Evolutionary conservation across 768 basidiomycete species (phyloP), one percentile per base, ranked within the genome.

Genomic region (Mycena polygramma): DNA sequence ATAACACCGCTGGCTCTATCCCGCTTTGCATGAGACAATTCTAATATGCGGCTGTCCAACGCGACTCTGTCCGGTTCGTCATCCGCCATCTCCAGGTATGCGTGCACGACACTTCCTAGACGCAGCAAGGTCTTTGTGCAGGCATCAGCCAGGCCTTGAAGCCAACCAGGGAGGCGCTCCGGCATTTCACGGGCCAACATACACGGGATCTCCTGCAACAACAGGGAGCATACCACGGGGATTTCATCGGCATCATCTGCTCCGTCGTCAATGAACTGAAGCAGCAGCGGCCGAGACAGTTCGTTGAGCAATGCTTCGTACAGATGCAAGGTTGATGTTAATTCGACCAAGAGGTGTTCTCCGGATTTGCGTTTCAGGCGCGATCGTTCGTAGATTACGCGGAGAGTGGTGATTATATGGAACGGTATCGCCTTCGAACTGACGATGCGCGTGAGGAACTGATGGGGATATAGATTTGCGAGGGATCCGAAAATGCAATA

Each of bases 111-210:
- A 35, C 57, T 57, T 35, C 57, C 39, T 5, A 59, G 43, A 10
- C 45, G 58, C 24, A 59, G 22, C 45, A 59, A 58, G n/a, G 24
- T 58, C 43, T 46, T 58, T 2, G 39, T 58, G 43, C 58, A 59
- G 10, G 22, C 22, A 46, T 59, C 45, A 10, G 45, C 58, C 22
- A 46, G 30, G 15, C 30, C 41, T 20, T 59, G 26, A 15, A 26
- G 17, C 45, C 45, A 59, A 8, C 58, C 58, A 17, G 43, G 45
- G 45, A 59, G 43, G 24, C 43, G 26, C n/a, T 15, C 58, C 58
- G 22, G 58, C 26, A 10, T 17, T 20, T 58, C 41, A 6, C 22
- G 11, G 26, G 58, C 41, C 22, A 59, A 19, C 41, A 59, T 48
- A 19, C 30, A 45, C 43, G 41, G 57, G n/a, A 46, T 26, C 24